Evolutionary conservation across 2,329 filamentous ascomycete genomes (phyloP), one percentile per base, ranked within the genome.

Genomic region (Sporothrix mexicana): DNA sequence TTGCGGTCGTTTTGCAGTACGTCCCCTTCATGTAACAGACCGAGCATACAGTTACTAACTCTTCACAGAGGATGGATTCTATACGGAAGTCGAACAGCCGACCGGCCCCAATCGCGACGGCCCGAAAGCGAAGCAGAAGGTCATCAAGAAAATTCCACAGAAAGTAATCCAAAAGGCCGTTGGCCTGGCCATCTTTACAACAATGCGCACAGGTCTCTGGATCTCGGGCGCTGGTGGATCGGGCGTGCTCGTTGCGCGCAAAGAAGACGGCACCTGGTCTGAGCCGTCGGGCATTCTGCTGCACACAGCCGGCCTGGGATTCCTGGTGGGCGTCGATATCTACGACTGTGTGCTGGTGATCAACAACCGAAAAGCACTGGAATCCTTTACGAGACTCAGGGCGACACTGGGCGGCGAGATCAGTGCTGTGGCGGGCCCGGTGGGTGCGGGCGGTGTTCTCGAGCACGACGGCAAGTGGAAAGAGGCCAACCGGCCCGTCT

Each of bases 311-410:
- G 93, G 92, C 3, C 87, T 94, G 0, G 94, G 94, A 0, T 93
- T 97, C 79, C 86, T 95, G 74, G 88, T 93, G 0, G 94, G 94
- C 13, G 87, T 95, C 13, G 94, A 97, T 80, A 94, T 97, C 41
- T 97, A 96, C 82, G 94, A 97, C 80, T 96, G 93, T 77, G 93
- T 97, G 2, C 89, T 94, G 30, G 92, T 97, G 49, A 94, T 97
- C 80, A 97, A 97, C 82, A 92, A 88, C 3, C 85, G 88, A 57
- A 87, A 92, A 76, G 93, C 93, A 0, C 84, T 97, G 57, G 88
- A 92, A 17, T 92, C 92, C 0, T 97, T 97, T 80, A 92, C 91
- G 74, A 89, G 88, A 73, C 86, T 93, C 0, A 88, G 93, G 15
- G 90, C 93, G 75, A 95, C 92, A 0, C 82, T 97, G 0, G 94